These are phyloP conservation scores for Auriculariales sp. DNA, from an alignment of 768 basidiomycete genomes.

Conservation along the genomic window DNA sequence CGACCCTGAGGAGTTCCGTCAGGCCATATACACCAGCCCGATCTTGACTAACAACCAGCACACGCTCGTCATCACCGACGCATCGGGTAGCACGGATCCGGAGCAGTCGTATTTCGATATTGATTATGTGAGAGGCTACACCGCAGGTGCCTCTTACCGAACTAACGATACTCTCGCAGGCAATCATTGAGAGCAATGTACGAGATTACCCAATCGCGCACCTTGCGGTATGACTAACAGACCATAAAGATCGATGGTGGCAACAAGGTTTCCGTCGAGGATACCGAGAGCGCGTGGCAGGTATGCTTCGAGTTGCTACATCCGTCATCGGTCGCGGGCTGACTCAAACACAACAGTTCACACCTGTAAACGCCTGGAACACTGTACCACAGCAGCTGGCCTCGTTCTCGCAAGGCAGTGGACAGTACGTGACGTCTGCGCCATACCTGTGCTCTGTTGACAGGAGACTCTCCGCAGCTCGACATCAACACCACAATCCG, in stretches of 20 bases:
- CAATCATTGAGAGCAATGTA: background rate
- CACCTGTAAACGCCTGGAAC: too few relatives aligned
- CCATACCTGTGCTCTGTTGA: background rate
- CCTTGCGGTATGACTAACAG: background rate
- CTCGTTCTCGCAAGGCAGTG: background rate
- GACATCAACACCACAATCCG: background rate
- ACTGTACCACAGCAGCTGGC: background rate
- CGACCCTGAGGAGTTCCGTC: background rate
- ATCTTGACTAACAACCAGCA: background rate
- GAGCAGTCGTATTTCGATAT: background rate
- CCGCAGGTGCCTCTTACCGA: too few relatives aligned
- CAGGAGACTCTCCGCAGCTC: background rate
- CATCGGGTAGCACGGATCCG: background rate
- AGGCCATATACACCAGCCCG: background rate
- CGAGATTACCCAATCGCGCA: background rate
- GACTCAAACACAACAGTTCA: too few relatives aligned
- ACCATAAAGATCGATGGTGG: background rate
- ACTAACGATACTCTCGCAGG: too few relatives aligned
- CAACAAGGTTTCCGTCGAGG: background rate
- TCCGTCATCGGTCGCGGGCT: too few relatives aligned
- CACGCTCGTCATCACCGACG: background rate
- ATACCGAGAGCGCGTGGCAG: background rate
- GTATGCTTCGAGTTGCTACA: too few relatives aligned
- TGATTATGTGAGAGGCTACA: background rate
- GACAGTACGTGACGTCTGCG: background rate